Evolutionary conservation across 345 rosid species (phyloP).

Genomic region (Eucalyptus regnans): DNA sequence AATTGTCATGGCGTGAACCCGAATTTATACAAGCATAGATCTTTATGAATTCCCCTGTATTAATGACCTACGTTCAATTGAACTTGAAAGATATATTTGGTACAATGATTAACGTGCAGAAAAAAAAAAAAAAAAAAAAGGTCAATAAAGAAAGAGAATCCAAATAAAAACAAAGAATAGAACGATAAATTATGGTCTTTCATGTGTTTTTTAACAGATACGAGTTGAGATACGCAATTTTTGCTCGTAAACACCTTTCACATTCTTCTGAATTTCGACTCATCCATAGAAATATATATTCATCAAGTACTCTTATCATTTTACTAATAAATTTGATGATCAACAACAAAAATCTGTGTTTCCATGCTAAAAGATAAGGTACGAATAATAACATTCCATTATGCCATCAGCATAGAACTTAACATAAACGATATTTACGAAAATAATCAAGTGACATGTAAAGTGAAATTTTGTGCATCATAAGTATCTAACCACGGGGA

Average conservation of each 20-base stretch:
- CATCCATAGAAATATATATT: background rate
- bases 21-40: background rate
- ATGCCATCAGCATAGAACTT: background rate
- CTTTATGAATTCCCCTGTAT: accelerated
- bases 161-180: background rate
- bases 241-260: background rate
- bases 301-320: background rate
- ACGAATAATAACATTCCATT: accelerated
- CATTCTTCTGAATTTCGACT: accelerated
- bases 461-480: background rate
- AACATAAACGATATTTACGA: background rate
- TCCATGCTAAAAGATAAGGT: background rate
- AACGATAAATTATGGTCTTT: background rate
- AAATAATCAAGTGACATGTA: accelerated
- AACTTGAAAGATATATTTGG: background rate
- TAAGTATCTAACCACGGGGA: background rate
- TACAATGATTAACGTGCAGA: accelerated
- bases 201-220: background rate
- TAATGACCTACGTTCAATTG: background rate
- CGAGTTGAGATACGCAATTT: accelerated
- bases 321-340: background rate
- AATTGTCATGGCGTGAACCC: background rate
- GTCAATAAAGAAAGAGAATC: background rate
- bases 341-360: background rate
- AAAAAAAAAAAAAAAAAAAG: accelerated